Evolutionary conservation across 306 rosid genomes (phyloP).

Genomic region (Prunus mongolica): DNA sequence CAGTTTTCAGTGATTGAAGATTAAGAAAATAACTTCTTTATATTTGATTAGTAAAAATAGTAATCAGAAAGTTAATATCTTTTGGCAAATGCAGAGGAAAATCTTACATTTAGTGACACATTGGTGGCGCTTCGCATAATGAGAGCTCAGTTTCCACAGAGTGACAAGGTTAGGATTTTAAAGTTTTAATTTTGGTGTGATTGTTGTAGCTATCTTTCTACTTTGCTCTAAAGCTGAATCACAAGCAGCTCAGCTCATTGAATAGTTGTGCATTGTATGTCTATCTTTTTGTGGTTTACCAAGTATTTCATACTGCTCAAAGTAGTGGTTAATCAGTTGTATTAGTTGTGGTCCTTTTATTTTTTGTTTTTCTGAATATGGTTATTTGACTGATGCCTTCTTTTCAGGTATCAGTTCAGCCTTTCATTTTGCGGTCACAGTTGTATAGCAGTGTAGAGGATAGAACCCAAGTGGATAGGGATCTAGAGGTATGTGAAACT

Average conservation of each 20-base stretch:
- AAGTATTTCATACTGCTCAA: background rate
- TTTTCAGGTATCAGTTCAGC: constrained; percentile 64
- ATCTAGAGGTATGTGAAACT: constrained; percentile 61
- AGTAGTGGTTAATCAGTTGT: background rate
- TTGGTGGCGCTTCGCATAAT: constrained; percentile 83
- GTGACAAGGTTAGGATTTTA: constrained; percentile 43
- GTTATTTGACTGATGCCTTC: constrained; percentile 12
- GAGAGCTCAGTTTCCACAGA: constrained; percentile 83
- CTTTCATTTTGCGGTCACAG: constrained; percentile 81
- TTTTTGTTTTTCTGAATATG: constrained; percentile 15
- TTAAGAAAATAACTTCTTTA: background rate
- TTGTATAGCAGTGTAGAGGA: constrained; percentile 86
- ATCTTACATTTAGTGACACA: constrained; percentile 74
- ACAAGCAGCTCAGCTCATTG: background rate
- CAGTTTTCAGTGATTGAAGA: background rate
- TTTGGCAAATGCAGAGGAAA: constrained; percentile 51
- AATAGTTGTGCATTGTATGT: background rate
- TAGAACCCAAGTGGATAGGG: constrained; percentile 88
- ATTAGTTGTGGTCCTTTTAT: background rate
- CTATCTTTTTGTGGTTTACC: background rate
- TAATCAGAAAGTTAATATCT: background rate
- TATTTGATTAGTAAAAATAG: background rate
- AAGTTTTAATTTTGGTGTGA: background rate
- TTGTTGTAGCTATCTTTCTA: background rate
- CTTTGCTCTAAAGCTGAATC: background rate